These are phyloP conservation scores for Cymbopogon citratus DNA, from an alignment of 176 grass and related monocot species.

Conservation along the genomic window DNA sequence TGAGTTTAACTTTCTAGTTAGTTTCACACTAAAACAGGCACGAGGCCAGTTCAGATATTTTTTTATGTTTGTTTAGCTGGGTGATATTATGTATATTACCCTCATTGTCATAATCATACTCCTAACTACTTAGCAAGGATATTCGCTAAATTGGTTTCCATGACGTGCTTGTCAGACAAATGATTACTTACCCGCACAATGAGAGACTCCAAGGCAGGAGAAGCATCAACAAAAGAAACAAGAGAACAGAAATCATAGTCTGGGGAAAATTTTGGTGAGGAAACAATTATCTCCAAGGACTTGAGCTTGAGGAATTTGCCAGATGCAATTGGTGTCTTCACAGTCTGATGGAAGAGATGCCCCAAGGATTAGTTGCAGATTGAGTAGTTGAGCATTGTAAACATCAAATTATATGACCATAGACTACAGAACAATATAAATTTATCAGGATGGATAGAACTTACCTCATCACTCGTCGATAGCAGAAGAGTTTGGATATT, in stretches of 20 bases:
- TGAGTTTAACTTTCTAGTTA: too few species aligned
- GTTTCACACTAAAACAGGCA: too few species aligned
- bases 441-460: neutral
- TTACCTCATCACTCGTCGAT: neutral
- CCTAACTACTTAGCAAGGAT: too few species aligned
- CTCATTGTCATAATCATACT: neutral
- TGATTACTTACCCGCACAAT: neutral
- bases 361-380: neutral
- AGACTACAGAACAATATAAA: neutral
- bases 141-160: neutral
- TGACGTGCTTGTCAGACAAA: neutral
- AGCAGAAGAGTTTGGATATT: constrained; percentile 1
- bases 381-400: neutral
- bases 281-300: neutral
- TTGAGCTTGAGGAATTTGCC: neutral
- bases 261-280: neutral
- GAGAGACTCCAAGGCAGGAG: neutral
- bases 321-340: neutral
- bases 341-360: neutral
- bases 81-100: too few species aligned
- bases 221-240: neutral
- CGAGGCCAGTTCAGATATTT: too few species aligned
- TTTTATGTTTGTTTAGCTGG: too few species aligned
- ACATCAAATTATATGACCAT: neutral
- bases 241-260: neutral